Conservation (phyloP, 805 yeast genomes). For the Maudiozyma pseudohumilis region DNA sequence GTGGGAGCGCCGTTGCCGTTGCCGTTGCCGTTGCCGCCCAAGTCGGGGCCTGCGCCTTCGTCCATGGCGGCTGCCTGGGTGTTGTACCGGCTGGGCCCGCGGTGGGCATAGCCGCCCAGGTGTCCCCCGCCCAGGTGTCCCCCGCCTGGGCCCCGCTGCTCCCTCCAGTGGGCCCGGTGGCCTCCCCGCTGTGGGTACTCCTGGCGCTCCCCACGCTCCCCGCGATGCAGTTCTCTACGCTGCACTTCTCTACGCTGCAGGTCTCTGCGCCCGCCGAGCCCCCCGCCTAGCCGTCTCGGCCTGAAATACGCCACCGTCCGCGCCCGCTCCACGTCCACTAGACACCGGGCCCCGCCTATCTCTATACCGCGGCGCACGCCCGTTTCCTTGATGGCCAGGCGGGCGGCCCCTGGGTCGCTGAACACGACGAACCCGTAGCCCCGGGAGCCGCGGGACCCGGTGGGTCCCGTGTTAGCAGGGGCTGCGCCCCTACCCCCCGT, state of each 20-base stretch:
- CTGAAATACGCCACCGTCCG: conserved; percentile 56
- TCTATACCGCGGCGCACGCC: conserved; percentile 36
- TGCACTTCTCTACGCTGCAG: neutral
- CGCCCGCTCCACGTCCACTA: conserved; percentile 69
- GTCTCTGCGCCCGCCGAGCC: conserved; percentile 71
- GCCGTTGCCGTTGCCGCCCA: no score
- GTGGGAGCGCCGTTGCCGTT: no score
- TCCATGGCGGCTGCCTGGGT: no score
- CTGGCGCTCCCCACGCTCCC: neutral
- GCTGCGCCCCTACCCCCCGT: no score
- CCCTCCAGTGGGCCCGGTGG: neutral
- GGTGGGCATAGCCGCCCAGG: no score
- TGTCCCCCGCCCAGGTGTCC: no score
- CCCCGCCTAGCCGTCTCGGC: conserved; percentile 80
- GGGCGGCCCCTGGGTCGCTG: conserved; percentile 49
- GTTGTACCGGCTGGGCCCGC: no score
- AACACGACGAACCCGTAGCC: conserved; percentile 84
- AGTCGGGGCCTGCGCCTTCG: no score
- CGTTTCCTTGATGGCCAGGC: conserved; percentile 49
- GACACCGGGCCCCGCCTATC: conserved; percentile 43
- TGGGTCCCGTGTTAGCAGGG: no score
- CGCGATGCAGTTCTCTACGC: neutral
- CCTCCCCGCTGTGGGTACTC: neutral
- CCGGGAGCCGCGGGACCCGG: no score
- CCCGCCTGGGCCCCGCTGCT: no score